These are phyloP conservation scores for Wickerhamiella sergipiensis DNA, from an alignment of 805 yeast species.

Conservation along the genomic window DNA sequence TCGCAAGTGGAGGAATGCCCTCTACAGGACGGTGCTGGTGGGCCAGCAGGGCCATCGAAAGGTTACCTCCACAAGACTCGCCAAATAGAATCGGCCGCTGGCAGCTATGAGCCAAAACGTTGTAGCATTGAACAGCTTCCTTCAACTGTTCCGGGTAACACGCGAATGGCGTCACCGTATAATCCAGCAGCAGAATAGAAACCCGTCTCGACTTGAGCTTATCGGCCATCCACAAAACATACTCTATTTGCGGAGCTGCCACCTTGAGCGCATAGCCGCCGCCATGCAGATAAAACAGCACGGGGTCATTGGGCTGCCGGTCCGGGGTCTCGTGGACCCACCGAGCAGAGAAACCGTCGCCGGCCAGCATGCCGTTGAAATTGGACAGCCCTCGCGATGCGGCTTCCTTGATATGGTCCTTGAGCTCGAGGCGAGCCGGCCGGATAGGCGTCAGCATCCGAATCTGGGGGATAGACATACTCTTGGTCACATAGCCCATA, in stretches of 20 bases:
- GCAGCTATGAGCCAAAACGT: slow-evolving; percentile 13
- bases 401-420: not conserved
- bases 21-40: slow-evolving; percentile 6
- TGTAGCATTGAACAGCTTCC: slow-evolving; percentile 16
- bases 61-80: slow-evolving; percentile 25
- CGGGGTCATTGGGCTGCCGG: slow-evolving; percentile 18
- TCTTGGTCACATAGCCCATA: slow-evolving; percentile 11
- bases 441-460: slow-evolving; percentile 13
- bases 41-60: slow-evolving; percentile 13
- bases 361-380: slow-evolving; percentile 14
- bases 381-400: slow-evolving; percentile 4
- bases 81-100: slow-evolving; percentile 18
- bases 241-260: slow-evolving; percentile 12
- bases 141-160: slow-evolving; percentile 20
- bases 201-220: slow-evolving; percentile 10
- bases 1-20: slow-evolving; percentile 1
- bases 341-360: slow-evolving; percentile 12
- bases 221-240: slow-evolving; percentile 7
- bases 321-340: slow-evolving; percentile 18
- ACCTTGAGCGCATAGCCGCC: slow-evolving; percentile 17
- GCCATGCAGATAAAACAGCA: slow-evolving; percentile 19
- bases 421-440: slow-evolving; percentile 13
- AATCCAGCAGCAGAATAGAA: slow-evolving; percentile 20
- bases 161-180: slow-evolving; percentile 18
- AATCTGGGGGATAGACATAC: slow-evolving; percentile 11